A percentile compares a stretch with the other conserved stretches of the same genome.
Evolutionary conservation across 2,329 filamentous ascomycete genomes (phyloP).

Genomic region (Penicillium sp.): DNA sequence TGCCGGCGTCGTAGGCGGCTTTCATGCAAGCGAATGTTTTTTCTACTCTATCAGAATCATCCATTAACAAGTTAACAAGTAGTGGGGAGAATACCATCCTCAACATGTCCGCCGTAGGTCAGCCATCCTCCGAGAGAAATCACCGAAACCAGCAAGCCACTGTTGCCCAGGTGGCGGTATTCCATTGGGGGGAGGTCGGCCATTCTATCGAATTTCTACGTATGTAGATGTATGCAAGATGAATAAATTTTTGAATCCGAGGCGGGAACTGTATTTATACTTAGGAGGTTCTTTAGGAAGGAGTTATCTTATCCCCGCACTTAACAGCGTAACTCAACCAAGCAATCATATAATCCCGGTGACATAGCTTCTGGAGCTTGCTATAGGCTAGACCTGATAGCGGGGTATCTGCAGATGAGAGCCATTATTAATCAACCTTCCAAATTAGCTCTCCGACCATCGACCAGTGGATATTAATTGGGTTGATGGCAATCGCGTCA

Average conservation of each 20-base stretch:
- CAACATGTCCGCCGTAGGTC: constrained; percentile 70
- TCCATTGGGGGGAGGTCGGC: constrained; percentile 49
- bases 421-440: neutral
- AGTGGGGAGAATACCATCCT: constrained; percentile 48
- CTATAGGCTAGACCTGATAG: neutral
- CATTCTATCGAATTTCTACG: neutral
- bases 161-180: constrained; percentile 67
- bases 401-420: neutral
- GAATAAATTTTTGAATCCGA: neutral
- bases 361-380: neutral
- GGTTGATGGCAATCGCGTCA: no score
- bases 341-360: neutral
- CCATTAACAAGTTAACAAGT: neutral
- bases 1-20: constrained; percentile 54
- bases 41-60: constrained; percentile 17
- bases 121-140: constrained; percentile 62
- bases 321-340: neutral
- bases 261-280: neutral
- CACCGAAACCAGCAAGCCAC: constrained; percentile 69
- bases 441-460: neutral
- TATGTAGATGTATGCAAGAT: neutral
- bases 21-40: constrained; percentile 43
- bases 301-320: neutral
- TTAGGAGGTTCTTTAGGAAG: neutral
- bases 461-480: neutral